phyloP scores from a whole-genome alignment of 1,284 basidiomycete species.

The Irpex sp. region DNA sequence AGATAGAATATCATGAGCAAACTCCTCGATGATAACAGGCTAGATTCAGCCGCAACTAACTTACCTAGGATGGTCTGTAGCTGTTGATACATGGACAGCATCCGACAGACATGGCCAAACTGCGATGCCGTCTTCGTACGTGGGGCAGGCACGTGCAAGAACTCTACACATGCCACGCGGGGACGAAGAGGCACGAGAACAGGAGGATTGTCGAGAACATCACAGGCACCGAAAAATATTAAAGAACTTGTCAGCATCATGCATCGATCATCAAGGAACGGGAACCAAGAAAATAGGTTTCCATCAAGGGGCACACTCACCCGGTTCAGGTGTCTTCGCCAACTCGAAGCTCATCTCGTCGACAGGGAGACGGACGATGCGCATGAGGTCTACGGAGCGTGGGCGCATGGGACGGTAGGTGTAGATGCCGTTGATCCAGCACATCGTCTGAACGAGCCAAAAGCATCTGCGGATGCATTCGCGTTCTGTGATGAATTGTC shows the following conservation, averaged over 20 bases:
- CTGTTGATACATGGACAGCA: constrained; percentile 57
- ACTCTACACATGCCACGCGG: constrained; percentile 40
- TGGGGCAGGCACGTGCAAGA: constrained; percentile 57
- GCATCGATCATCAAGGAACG: constrained; percentile 1
- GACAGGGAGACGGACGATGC: constrained; percentile 55
- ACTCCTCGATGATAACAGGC: too few relatives aligned
- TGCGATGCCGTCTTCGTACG: constrained; percentile 61
- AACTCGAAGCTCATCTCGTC: constrained; percentile 79
- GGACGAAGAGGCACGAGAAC: background rate
- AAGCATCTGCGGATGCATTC: constrained; percentile 73
- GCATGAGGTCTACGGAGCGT: constrained; percentile 42
- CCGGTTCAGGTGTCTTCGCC: constrained; percentile 54
- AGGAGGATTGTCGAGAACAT: background rate
- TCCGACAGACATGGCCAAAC: constrained; percentile 67
- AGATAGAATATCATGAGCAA: background rate
- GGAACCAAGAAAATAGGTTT: constrained; percentile 1
- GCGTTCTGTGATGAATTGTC: constrained; percentile 58
- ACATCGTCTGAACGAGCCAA: constrained; percentile 64
- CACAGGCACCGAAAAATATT: constrained; percentile 14
- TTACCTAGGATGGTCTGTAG: constrained; percentile 39
- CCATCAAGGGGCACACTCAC: constrained; percentile 33
- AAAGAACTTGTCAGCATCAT: constrained; percentile 1
- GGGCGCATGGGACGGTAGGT: constrained; percentile 28
- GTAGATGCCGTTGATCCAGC: constrained; percentile 31
- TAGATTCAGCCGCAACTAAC: constrained; percentile 8